phyloP scores from a whole-genome alignment of 106 monocot species.

The Amphibolis antarctica region DNA sequence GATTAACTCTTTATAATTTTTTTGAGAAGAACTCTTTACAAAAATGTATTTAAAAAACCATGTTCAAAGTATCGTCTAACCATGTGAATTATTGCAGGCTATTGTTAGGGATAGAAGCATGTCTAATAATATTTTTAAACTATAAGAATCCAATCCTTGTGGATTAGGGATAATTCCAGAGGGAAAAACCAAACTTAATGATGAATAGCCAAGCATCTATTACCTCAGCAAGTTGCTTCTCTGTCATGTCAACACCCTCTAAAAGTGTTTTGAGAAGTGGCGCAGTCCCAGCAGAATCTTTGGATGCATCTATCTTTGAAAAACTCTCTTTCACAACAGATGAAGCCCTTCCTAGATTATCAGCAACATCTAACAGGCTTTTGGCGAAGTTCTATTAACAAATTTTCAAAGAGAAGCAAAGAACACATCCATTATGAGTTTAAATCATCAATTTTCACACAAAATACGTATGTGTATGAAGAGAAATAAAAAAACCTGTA shows the following conservation, averaged over 20 bases:
- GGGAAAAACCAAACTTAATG: no score
- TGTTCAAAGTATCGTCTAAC: no score
- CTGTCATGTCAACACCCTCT: slow-evolving; percentile 96
- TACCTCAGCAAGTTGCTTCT: slow-evolving; percentile 90
- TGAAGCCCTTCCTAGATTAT: slow-evolving; percentile 36
- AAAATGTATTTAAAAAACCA: no score
- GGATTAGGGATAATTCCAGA: no score
- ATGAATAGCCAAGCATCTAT: neutral
- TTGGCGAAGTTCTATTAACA: slow-evolving; percentile 73
- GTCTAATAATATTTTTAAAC: no score
- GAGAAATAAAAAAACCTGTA: slow-evolving; percentile 38
- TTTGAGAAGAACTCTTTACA: no score
- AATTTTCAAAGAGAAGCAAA: neutral
- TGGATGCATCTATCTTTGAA: slow-evolving; percentile 58
- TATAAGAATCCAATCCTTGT: no score
- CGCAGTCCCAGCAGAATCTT: slow-evolving; percentile 45
- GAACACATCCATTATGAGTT: neutral
- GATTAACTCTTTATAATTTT: no score
- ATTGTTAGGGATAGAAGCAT: no score
- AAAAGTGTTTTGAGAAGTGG: slow-evolving; percentile 70
- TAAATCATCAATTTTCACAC: neutral
- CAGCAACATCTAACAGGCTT: neutral
- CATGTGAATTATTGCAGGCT: no score
- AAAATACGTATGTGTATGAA: neutral
- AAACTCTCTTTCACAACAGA: slow-evolving; percentile 86